Evolutionary conservation across 2,329 filamentous ascomycete genomes (phyloP), one percentile per base, ranked within the genome.

Genomic region (Pseudophaeomoniella oleicola): DNA sequence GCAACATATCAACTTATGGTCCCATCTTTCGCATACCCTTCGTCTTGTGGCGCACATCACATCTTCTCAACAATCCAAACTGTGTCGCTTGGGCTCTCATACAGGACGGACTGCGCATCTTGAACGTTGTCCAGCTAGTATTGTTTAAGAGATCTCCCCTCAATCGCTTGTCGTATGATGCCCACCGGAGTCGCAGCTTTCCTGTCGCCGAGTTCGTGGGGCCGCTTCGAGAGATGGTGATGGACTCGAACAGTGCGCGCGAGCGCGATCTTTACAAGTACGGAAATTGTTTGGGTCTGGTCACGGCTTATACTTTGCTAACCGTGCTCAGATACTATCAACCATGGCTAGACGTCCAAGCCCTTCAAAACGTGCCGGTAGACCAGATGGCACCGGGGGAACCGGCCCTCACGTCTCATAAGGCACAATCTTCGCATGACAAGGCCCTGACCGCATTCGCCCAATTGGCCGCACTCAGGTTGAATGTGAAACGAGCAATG

Each of bases 391-490:
- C 39, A 12, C 41, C 42, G 2, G 39, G 42, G 33, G 22, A 35
- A 4, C 34, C 47, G 14, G 32, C 27, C 10, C 44, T 46, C 32
- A 37, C 34, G 3, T 49, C 54, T 5, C 22, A 27, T n/a, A 27
- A 27, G n/a, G 9, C 22, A 9, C 50, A 51, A 5, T 43, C 50
- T 3, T 56, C 51, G 0, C 42, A 40, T 10, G 55, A 59, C 36
- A 43, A 49, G 6, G 47, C 53, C 35, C 54, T 73, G 32, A 69
- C 64, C 2, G 60, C 63, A 4, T 60, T 71, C 36, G 66, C 67
- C 14, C 66, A 72, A 45, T 56, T 72, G 3, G 67, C 57, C 1
- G 54, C 60, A 4, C 50, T 62, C 36, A 58, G 62, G 11, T 51
- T 70, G 3, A 53, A 58, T n/a, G 56, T 54, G 3, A 49, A 54